These are phyloP conservation scores for Phylloporus sp. DNA, from an alignment of 768 basidiomycete species.

Conservation along the genomic window DNA sequence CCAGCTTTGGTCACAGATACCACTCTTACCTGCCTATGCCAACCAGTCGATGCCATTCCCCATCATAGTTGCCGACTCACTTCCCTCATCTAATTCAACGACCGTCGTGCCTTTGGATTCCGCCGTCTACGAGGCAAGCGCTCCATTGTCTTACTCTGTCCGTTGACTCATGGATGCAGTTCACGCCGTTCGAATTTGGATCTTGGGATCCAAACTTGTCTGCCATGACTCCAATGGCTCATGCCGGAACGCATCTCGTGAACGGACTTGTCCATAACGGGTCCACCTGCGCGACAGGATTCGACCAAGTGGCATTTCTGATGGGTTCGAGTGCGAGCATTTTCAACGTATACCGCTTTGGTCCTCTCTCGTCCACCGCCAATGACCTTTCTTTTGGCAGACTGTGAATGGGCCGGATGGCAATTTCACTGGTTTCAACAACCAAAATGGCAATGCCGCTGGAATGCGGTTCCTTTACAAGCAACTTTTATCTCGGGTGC, in stretches of 20 bases:
- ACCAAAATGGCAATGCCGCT: slow-evolving; percentile 7
- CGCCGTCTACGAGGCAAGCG: slow-evolving; percentile 54
- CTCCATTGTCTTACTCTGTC: slow-evolving; percentile 8
- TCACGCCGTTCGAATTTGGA: slow-evolving; percentile 62
- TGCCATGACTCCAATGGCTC: slow-evolving; percentile 61
- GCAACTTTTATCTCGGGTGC: slow-evolving; percentile 41
- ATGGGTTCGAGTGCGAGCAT: slow-evolving; percentile 71
- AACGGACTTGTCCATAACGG: slow-evolving; percentile 52
- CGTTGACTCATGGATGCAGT: slow-evolving; percentile 30
- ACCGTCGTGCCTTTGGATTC: slow-evolving; percentile 37
- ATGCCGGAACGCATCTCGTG: slow-evolving; percentile 58
- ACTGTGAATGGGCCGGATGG: slow-evolving; percentile 40
- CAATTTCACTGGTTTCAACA: slow-evolving; percentile 26
- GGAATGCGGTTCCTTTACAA: slow-evolving; percentile 45
- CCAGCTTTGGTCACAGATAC: slow-evolving; percentile 59
- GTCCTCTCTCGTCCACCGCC: background rate
- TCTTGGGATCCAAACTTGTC: slow-evolving; percentile 69
- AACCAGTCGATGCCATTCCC: slow-evolving; percentile 57
- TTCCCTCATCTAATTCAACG: slow-evolving; percentile 42
- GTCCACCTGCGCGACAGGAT: slow-evolving; percentile 63
- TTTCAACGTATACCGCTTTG: slow-evolving; percentile 46
- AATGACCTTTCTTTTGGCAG: slow-evolving; percentile 35
- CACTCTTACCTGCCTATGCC: slow-evolving; percentile 47
- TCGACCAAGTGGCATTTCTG: slow-evolving; percentile 70
- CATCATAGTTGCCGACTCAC: slow-evolving; percentile 55